These are phyloP conservation scores for Aegilops bicornis DNA, from an alignment of 176 grass and related monocot species.

Conservation along the genomic window DNA sequence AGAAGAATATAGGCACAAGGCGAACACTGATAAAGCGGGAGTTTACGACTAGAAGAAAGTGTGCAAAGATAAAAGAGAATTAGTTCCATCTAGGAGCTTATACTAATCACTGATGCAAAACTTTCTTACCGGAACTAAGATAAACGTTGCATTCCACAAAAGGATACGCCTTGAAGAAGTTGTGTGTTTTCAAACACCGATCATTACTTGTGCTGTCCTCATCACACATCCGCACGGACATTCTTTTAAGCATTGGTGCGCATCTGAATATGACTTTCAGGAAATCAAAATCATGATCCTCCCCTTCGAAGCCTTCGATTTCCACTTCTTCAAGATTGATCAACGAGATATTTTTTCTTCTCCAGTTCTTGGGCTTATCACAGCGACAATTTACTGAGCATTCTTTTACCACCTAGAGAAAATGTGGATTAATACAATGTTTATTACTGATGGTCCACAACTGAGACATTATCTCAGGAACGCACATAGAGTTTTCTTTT, in stretches of 20 bases:
- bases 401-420: no score
- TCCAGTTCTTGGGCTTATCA: neutral
- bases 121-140: neutral
- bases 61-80: no score
- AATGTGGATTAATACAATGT: no score
- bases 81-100: no score
- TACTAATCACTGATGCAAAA: neutral
- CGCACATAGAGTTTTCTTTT: no score
- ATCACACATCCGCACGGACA: neutral
- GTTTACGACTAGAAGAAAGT: no score
- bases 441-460: no score
- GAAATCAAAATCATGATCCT: neutral
- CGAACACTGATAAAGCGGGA: no score
- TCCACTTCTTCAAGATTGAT: neutral
- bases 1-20: no score
- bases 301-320: neutral
- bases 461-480: no score
- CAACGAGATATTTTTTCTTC: neutral
- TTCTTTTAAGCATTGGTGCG: neutral
- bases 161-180: neutral
- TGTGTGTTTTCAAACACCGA: neutral
- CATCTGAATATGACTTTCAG: neutral
- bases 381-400: no score
- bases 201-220: neutral
- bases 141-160: neutral